Conservation (phyloP, 768 basidiomycete species). For the Auricularia cornea region DNA sequence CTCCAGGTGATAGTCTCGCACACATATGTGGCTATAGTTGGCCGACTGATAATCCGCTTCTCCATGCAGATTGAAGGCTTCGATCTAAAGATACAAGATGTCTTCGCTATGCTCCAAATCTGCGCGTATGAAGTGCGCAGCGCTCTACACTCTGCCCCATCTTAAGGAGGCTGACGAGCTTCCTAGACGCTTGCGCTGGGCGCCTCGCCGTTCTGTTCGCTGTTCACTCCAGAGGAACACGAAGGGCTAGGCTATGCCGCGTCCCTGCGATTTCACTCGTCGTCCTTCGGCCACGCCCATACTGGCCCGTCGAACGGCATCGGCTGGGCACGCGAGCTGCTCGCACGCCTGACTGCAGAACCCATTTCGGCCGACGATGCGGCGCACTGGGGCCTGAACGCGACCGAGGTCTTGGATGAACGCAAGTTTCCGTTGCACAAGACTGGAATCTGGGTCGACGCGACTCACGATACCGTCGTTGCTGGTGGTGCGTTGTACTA, state of each 20-base stretch:
- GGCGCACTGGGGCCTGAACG: not conserved
- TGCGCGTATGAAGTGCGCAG: slow-evolving; percentile 33
- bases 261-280: slow-evolving; percentile 25
- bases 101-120: slow-evolving; percentile 28
- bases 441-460: not conserved
- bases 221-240: slow-evolving; percentile 31
- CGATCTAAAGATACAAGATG: slow-evolving; percentile 21
- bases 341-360: slow-evolving; percentile 14
- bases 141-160: not conserved
- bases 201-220: slow-evolving; percentile 28
- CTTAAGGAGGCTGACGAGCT: not conserved
- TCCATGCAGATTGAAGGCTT: slow-evolving; percentile 26
- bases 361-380: not conserved
- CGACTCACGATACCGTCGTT: not conserved
- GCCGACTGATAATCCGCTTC: not conserved
- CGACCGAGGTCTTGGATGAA: slow-evolving; percentile 7
- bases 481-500: not conserved
- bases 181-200: slow-evolving; percentile 25
- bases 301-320: slow-evolving; percentile 12
- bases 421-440: slow-evolving; percentile 5
- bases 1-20: not conserved
- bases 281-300: slow-evolving; percentile 23
- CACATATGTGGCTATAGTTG: too few species aligned
- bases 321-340: slow-evolving; percentile 16
- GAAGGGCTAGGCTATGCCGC: slow-evolving; percentile 15